Conservation (phyloP, 371 early-diverging fungal genomes). For the Mortierella sp. region DNA sequence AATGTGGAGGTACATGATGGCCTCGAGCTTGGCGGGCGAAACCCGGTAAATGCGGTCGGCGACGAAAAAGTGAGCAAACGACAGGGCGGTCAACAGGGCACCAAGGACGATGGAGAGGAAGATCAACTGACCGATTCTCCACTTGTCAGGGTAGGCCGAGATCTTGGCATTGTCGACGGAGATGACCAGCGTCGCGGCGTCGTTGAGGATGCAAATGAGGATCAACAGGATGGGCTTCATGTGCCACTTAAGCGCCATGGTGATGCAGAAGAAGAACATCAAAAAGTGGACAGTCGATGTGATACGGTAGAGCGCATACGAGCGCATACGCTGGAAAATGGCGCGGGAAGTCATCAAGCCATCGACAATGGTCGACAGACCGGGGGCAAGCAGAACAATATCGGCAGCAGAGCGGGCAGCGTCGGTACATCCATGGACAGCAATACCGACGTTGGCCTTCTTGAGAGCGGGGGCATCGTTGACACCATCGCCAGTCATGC, state of each 20-base stretch:
- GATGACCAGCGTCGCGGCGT: conserved; percentile 89
- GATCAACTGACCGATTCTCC: conserved; percentile 89
- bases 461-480: conserved; percentile 95
- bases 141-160: conserved; percentile 86
- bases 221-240: conserved; percentile 82
- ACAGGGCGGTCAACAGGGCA: conserved; percentile 71
- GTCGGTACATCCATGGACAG: conserved; percentile 90
- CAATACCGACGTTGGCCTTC: conserved; percentile 82
- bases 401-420: conserved; percentile 92
- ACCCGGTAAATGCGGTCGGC: conserved; percentile 27
- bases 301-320: conserved; percentile 91
- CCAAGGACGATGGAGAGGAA: conserved; percentile 78
- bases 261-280: conserved; percentile 90
- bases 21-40: conserved; percentile 59
- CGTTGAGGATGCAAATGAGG: conserved; percentile 85
- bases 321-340: conserved; percentile 92
- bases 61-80: conserved; percentile 83
- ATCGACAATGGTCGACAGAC: conserved; percentile 88
- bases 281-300: conserved; percentile 91
- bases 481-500: conserved; percentile 94
- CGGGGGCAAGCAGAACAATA: conserved; percentile 89
- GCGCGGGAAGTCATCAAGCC: conserved; percentile 86
- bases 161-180: conserved; percentile 88
- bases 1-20: conserved; percentile 90
- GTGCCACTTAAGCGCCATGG: conserved; percentile 75